phyloP scores from a whole-genome alignment of 495 filamentous ascomycete genomes.

The Talaromyces liani region DNA sequence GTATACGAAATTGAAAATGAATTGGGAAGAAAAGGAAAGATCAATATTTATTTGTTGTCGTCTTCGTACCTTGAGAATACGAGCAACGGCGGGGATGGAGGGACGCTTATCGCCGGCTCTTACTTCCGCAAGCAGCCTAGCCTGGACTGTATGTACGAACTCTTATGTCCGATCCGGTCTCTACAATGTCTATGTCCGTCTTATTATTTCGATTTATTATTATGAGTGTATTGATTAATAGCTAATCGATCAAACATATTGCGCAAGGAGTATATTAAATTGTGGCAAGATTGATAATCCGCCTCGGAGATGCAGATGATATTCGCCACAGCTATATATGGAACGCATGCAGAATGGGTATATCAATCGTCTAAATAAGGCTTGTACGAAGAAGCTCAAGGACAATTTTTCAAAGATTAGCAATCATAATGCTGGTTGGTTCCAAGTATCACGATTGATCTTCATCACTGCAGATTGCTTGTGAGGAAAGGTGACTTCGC shows the following conservation, averaged over 20 bases:
- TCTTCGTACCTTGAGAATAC: background rate
- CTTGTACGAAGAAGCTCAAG: background rate
- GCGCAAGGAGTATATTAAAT: background rate
- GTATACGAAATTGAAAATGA: background rate
- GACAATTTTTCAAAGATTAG: background rate
- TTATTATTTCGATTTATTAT: background rate
- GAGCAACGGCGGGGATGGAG: background rate
- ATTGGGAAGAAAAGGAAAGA: background rate
- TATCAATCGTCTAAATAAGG: background rate
- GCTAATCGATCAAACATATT: background rate
- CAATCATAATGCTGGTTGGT: constrained; percentile 61
- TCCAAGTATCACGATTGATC: constrained; percentile 75
- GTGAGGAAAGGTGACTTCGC: constrained; percentile 81
- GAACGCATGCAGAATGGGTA: background rate
- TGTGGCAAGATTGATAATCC: background rate
- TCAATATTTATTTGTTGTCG: background rate
- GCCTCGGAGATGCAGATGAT: background rate
- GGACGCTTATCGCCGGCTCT: background rate
- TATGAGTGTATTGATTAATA: background rate
- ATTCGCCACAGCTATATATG: background rate
- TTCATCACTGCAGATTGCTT: constrained; percentile 88
- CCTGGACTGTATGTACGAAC: background rate
- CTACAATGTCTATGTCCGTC: too few relatives aligned
- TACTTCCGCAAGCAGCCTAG: background rate
- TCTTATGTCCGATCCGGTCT: background rate